phyloP scores from a whole-genome alignment of 768 basidiomycete species.

The Boletus sp. region DNA sequence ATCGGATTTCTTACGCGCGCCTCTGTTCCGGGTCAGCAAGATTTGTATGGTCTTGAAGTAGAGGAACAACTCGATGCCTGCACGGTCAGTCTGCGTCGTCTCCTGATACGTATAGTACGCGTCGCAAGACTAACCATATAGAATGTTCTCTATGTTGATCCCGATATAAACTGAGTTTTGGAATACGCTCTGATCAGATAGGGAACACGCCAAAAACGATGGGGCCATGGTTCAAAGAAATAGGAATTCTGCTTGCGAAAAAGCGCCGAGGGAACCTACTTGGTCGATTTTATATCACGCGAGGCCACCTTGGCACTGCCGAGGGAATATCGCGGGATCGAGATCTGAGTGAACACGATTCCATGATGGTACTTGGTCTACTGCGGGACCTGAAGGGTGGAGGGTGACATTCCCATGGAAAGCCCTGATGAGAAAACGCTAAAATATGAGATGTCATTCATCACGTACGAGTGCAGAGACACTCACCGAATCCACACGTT shows the following conservation, averaged over 20 bases:
- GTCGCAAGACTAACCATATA: no score
- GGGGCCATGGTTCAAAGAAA: no score
- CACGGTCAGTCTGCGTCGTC: no score
- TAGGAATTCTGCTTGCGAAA: background rate
- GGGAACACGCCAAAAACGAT: no score
- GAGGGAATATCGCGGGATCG: no score
- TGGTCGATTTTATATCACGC: background rate
- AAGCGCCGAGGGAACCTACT: background rate
- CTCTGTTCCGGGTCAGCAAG: slow-evolving; percentile 1
- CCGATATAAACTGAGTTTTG: slow-evolving; percentile 10
- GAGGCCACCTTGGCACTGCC: no score
- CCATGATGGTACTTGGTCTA: background rate
- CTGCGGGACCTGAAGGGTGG: background rate
- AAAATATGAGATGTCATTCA: background rate
- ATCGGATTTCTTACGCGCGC: background rate
- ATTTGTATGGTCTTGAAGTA: slow-evolving; percentile 20
- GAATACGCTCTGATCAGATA: background rate
- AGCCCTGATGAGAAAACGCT: background rate
- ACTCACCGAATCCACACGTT: background rate
- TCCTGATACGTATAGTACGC: background rate
- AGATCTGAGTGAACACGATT: background rate
- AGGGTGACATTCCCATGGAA: background rate
- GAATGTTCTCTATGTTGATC: no score
- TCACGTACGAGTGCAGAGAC: background rate
- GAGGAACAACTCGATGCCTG: background rate